These are phyloP conservation scores for Sporothrix humicola DNA, from an alignment of 2,329 filamentous ascomycete genomes.

Conservation along the genomic window DNA sequence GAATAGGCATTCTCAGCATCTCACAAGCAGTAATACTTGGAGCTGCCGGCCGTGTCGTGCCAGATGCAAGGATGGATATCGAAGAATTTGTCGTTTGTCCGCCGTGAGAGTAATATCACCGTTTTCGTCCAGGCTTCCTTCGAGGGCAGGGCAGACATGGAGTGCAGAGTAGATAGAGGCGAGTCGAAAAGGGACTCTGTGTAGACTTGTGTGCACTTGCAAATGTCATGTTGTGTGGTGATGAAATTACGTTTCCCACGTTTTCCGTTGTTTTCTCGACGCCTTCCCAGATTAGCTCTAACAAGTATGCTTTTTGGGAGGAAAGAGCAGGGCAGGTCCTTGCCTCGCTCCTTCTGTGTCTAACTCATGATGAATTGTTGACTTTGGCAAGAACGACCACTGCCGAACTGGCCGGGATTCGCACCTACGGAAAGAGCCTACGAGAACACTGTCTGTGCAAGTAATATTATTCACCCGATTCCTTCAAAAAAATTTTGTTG, in stretches of 20 bases:
- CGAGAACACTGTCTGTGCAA: background rate
- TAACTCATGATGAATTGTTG: background rate
- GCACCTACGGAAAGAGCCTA: conserved; percentile 11
- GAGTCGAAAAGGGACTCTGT: background rate
- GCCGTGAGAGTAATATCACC: conserved; percentile 16
- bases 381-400: conserved; percentile 2
- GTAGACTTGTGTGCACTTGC: background rate
- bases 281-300: conserved; percentile 11
- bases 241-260: background rate
- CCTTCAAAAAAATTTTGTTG: background rate
- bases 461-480: background rate
- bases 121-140: background rate
- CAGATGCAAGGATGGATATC: too few relatives aligned
- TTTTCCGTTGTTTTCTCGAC: background rate
- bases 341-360: conserved; percentile 13
- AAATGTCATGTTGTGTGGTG: background rate
- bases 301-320: background rate
- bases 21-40: background rate
- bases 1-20: background rate
- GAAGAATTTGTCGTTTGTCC: background rate
- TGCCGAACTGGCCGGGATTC: background rate
- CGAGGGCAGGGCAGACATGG: background rate
- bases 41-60: conserved; percentile 7
- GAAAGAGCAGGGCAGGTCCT: conserved; percentile 18
- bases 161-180: background rate